Evolutionary conservation across 1,284 basidiomycete species (phyloP).

Genomic region (Lentinula novae-zelandiae): DNA sequence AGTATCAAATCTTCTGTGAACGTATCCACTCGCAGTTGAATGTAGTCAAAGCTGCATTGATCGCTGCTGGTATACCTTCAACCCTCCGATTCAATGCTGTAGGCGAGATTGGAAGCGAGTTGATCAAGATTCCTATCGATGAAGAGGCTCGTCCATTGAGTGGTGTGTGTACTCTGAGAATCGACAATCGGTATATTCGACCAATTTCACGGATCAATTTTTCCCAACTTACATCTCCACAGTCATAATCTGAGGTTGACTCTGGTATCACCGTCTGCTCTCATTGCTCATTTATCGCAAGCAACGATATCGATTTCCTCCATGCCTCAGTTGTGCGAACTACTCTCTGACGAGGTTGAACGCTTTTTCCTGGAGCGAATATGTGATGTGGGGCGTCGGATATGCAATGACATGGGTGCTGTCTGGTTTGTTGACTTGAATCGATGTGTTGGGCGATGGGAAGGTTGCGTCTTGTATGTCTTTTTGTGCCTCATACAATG

Average conservation of each 20-base stretch:
- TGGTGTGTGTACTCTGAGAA: slow-evolving; percentile 65
- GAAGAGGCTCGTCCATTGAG: slow-evolving; percentile 39
- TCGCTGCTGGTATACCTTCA: slow-evolving; percentile 51
- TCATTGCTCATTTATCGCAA: slow-evolving; percentile 71
- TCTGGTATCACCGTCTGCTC: slow-evolving; percentile 64
- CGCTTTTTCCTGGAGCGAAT: slow-evolving; percentile 61
- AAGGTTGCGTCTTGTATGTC: slow-evolving; percentile 69
- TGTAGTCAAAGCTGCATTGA: slow-evolving; percentile 45
- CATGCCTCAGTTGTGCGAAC: slow-evolving; percentile 67
- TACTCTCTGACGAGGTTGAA: slow-evolving; percentile 73
- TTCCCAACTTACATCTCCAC: slow-evolving; percentile 6
- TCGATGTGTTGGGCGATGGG: slow-evolving; percentile 74
- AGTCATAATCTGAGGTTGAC: slow-evolving; percentile 74
- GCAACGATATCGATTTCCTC: slow-evolving; percentile 69
- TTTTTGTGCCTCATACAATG: not conserved
- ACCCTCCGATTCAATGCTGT: slow-evolving; percentile 58
- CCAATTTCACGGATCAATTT: not conserved
- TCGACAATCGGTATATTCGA: slow-evolving; percentile 54
- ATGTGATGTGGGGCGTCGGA: slow-evolving; percentile 58
- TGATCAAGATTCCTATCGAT: slow-evolving; percentile 45
- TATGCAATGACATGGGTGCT: slow-evolving; percentile 52
- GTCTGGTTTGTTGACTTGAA: slow-evolving; percentile 76
- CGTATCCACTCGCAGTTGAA: slow-evolving; percentile 56
- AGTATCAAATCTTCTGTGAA: slow-evolving; percentile 70
- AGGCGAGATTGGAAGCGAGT: slow-evolving; percentile 59